These are phyloP conservation scores for Mycocalia duriaeana DNA, from an alignment of 1,284 basidiomycete species.

Conservation along the genomic window DNA sequence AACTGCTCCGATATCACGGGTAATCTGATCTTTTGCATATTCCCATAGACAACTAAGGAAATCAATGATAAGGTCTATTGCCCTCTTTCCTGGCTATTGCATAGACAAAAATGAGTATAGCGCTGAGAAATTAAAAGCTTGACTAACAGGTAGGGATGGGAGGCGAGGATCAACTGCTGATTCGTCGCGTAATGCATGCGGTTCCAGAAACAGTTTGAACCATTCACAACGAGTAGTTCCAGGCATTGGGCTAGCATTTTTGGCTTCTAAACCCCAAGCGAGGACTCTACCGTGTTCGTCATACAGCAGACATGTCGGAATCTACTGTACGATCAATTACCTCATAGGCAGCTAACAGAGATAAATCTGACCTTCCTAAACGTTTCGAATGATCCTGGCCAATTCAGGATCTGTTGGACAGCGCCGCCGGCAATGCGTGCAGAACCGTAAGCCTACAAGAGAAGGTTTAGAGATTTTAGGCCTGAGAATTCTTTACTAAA, in stretches of 20 bases:
- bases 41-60: slow-evolving; percentile 78
- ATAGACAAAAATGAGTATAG: slow-evolving; percentile 8
- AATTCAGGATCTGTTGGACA: slow-evolving; percentile 73
- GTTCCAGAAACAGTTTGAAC: slow-evolving; percentile 80
- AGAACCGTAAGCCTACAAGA: slow-evolving; percentile 65
- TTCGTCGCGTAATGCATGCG: slow-evolving; percentile 67
- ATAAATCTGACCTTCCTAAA: slow-evolving; percentile 56
- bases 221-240: slow-evolving; percentile 72
- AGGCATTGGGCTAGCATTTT: slow-evolving; percentile 63
- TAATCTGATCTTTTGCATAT: slow-evolving; percentile 79
- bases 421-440: slow-evolving; percentile 73
- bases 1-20: slow-evolving; percentile 74
- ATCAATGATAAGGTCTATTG: slow-evolving; percentile 73
- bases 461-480: slow-evolving; percentile 1
- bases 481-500: background rate
- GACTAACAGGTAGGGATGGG: slow-evolving; percentile 68
- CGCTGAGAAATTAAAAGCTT: slow-evolving; percentile 8
- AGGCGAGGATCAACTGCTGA: slow-evolving; percentile 63
- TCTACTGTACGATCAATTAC: slow-evolving; percentile 21
- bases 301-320: slow-evolving; percentile 76
- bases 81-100: slow-evolving; percentile 61
- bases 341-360: background rate
- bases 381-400: slow-evolving; percentile 76
- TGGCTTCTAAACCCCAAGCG: slow-evolving; percentile 78
- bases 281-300: slow-evolving; percentile 64